A percentile compares a stretch with the other conserved stretches of the same genome.
Evolutionary conservation across 2,329 filamentous ascomycete genomes (phyloP).

Genomic region (Colletotrichum orchidophilum): DNA sequence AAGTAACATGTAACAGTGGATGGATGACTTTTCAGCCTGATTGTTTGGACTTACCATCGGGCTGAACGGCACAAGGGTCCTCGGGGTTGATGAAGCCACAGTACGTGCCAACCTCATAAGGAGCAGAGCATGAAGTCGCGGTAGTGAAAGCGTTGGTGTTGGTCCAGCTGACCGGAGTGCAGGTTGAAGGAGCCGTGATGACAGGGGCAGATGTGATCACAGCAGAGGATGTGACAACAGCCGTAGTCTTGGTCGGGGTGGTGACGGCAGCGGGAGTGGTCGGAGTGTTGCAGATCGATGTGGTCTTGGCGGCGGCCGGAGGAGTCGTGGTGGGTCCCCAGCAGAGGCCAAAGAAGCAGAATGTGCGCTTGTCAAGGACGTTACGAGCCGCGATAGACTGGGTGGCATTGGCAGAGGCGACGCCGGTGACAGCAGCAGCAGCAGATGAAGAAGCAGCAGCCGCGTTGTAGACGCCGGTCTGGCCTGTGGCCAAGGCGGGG

Average conservation of each 20-base stretch:
- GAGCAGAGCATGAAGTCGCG: not conserved
- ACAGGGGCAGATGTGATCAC: constrained; percentile 3
- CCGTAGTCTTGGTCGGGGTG: not conserved
- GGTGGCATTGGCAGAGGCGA: constrained; percentile 20
- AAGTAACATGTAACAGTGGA: not conserved
- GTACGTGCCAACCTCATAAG: constrained; percentile 25
- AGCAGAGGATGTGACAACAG: not conserved
- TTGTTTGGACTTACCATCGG: not conserved
- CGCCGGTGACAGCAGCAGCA: constrained; percentile 1
- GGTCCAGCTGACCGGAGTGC: constrained; percentile 24
- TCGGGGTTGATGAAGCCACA: constrained; percentile 30
- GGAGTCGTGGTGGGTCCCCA: not conserved
- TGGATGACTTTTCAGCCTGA: not conserved
- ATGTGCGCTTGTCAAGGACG: not conserved
- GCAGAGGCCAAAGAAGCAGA: constrained; percentile 14
- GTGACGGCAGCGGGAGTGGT: not conserved
- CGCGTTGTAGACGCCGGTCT: constrained; percentile 18
- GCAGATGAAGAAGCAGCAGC: not conserved
- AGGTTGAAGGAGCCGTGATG: constrained; percentile 10
- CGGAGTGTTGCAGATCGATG: not conserved
- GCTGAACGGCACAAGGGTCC: constrained; percentile 25
- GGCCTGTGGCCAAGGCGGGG: not conserved
- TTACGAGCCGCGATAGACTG: constrained; percentile 5
- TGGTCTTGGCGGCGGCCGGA: not conserved
- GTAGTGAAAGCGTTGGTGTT: constrained; percentile 23